phyloP scores from a whole-genome alignment of 805 yeast genomes.

The Saccharomycopsis fibuligera region DNA sequence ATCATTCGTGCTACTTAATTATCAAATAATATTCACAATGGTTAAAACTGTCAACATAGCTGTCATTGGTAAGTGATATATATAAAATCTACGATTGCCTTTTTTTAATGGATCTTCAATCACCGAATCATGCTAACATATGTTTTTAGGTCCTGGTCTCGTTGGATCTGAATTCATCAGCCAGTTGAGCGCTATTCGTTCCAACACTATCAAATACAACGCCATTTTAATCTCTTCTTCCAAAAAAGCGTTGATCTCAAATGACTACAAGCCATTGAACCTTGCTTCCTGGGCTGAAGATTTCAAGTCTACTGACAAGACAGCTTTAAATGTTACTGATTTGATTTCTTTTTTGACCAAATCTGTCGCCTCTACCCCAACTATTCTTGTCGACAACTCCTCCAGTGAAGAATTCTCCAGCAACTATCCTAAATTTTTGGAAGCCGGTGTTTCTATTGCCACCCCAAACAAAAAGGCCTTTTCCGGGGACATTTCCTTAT shows the following conservation, averaged over 20 bases:
- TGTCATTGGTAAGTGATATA: conserved; percentile 45
- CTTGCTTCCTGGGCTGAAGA: conserved; percentile 50
- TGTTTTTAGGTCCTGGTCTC: conserved; percentile 68
- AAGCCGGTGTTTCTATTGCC: conserved; percentile 82
- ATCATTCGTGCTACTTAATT: too few relatives aligned
- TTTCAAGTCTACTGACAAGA: conserved; percentile 38
- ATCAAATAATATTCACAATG: conserved; percentile 3
- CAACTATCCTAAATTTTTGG: conserved; percentile 67
- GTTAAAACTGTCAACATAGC: conserved; percentile 54
- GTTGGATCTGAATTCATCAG: conserved; percentile 88
- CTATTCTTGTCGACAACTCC: conserved; percentile 89
- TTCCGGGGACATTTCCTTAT: conserved; percentile 63
- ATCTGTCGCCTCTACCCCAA: conserved; percentile 40
- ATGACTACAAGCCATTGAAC: conserved; percentile 67
- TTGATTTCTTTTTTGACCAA: conserved; percentile 56
- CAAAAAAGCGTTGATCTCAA: conserved; percentile 57
- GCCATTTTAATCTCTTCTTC: conserved; percentile 78
- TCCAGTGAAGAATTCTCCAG: conserved; percentile 74
- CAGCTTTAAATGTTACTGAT: conserved; percentile 47
- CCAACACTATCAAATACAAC: conserved; percentile 57
- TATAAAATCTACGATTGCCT: not conserved
- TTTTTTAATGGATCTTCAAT: not conserved
- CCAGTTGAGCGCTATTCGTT: conserved; percentile 61
- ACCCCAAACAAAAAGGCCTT: conserved; percentile 99
- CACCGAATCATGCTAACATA: conserved; percentile 2